Evolutionary conservation across 768 basidiomycete genomes (phyloP).

Genomic region (Xerocomus brunneocitrinus): DNA sequence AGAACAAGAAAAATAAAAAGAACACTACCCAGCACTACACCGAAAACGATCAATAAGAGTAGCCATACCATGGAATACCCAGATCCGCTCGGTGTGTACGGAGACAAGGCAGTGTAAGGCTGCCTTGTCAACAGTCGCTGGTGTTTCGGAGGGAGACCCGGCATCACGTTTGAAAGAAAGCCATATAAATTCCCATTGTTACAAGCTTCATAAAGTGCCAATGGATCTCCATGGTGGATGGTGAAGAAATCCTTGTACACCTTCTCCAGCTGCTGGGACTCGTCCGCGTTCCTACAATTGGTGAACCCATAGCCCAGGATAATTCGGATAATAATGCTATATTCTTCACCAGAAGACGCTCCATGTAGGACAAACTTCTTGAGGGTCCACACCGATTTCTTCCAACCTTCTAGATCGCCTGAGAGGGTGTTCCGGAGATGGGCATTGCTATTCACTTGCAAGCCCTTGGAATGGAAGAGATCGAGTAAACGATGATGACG

Average conservation of each 20-base stretch:
- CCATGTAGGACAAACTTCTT: background rate
- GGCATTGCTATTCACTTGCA: background rate
- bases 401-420: background rate
- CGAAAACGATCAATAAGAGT: too few species aligned
- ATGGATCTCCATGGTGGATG: too few species aligned
- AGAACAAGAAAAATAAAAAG: too few species aligned
- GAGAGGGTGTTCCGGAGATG: background rate
- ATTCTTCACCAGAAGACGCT: background rate
- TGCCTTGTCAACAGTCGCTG: background rate
- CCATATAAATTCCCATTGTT: constrained; percentile 15
- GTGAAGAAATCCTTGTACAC: too few species aligned
- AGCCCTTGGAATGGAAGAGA: constrained; percentile 4
- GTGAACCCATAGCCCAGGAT: constrained; percentile 11
- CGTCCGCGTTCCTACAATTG: constrained; percentile 6
- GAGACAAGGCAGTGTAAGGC: too few species aligned
- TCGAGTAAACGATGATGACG: background rate
- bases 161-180: constrained; percentile 21
- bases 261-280: background rate
- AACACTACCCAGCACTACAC: too few species aligned
- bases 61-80: too few species aligned
- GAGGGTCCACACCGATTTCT: constrained; percentile 11
- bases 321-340: background rate
- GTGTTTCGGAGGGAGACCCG: background rate
- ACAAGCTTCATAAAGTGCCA: too few species aligned
- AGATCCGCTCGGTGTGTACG: too few species aligned